phyloP scores from a whole-genome alignment of 2,329 filamentous ascomycete species.

The Stagonosporopsis chrysanthemi region DNA sequence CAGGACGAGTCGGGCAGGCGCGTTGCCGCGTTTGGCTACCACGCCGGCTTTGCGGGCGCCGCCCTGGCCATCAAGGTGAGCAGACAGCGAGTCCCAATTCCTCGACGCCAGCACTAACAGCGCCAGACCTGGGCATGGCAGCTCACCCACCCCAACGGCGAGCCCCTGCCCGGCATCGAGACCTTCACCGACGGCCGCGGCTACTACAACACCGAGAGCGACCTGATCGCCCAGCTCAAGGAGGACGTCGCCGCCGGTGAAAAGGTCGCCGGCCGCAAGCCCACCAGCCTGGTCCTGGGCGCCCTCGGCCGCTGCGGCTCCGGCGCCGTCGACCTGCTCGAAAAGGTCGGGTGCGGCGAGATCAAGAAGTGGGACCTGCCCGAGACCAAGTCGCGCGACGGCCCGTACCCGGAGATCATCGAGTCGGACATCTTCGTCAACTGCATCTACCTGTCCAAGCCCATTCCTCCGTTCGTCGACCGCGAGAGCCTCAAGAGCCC shows the following conservation, averaged over 20 bases:
- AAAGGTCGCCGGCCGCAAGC: slow-evolving; percentile 71
- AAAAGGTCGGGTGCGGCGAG: slow-evolving; percentile 74
- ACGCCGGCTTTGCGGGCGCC: slow-evolving; percentile 56
- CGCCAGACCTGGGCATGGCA: slow-evolving; percentile 82
- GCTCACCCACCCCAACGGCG: slow-evolving; percentile 70
- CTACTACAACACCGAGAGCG: slow-evolving; percentile 75
- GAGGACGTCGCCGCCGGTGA: slow-evolving; percentile 71
- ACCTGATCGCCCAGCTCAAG: slow-evolving; percentile 77
- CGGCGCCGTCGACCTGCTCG: slow-evolving; percentile 82
- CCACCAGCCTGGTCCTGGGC: slow-evolving; percentile 83
- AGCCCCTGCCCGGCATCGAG: slow-evolving; percentile 70
- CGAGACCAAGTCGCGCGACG: slow-evolving; percentile 71
- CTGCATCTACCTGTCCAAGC: slow-evolving; percentile 77
- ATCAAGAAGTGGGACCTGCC: slow-evolving; percentile 80
- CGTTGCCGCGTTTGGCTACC: slow-evolving; percentile 73
- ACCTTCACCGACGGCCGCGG: slow-evolving; percentile 58
- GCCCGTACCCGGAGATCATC: slow-evolving; percentile 80
- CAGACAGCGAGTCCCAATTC: too few species aligned
- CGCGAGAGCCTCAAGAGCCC: slow-evolving; percentile 70
- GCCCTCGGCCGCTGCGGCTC: slow-evolving; percentile 79
- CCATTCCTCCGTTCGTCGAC: slow-evolving; percentile 84
- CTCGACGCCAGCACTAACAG: slow-evolving; percentile 17
- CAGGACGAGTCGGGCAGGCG: slow-evolving; percentile 74
- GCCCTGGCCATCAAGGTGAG: slow-evolving; percentile 53
- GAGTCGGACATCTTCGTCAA: slow-evolving; percentile 63